A percentile compares a stretch with the other conserved stretches of the same genome.
phyloP scores from a whole-genome alignment of 139 green algal species.

The Gonium pectorale region DNA sequence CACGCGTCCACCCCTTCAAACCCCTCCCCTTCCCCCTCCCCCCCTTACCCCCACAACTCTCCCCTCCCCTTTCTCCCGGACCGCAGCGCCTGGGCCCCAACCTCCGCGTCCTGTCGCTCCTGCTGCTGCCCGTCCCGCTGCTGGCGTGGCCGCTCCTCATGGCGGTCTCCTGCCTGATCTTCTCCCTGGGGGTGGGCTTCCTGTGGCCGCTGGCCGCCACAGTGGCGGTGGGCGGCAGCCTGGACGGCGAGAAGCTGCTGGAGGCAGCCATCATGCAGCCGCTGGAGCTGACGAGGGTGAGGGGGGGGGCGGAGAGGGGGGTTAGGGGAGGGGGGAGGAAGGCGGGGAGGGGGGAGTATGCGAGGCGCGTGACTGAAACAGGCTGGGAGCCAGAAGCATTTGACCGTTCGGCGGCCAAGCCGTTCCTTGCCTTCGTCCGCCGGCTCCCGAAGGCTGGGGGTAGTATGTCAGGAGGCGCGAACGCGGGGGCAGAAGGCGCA shows the following conservation, averaged over 20 bases:
- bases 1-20: too few relatives aligned
- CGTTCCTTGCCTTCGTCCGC: too few relatives aligned
- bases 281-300: conserved; percentile 10
- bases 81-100: conserved; percentile 24
- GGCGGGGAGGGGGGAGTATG: too few relatives aligned
- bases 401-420: too few relatives aligned
- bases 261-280: not conserved
- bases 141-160: conserved; percentile 2
- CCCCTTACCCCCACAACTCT: not conserved
- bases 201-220: conserved; percentile 26
- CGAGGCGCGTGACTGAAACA: too few relatives aligned
- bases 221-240: not conserved
- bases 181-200: conserved; percentile 16
- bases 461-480: too few relatives aligned
- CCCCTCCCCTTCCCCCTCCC: not conserved
- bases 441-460: too few relatives aligned
- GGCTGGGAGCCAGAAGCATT: too few relatives aligned
- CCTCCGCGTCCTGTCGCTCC: not conserved
- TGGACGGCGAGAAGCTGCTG: not conserved
- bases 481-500: too few relatives aligned
- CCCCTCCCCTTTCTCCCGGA: not conserved
- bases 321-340: not conserved
- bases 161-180: not conserved
- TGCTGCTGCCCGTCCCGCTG: conserved; percentile 34
- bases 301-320: not conserved